These are phyloP conservation scores for Cryptococcus sp. DNA, from an alignment of 1,284 basidiomycete species.

Conservation along the genomic window DNA sequence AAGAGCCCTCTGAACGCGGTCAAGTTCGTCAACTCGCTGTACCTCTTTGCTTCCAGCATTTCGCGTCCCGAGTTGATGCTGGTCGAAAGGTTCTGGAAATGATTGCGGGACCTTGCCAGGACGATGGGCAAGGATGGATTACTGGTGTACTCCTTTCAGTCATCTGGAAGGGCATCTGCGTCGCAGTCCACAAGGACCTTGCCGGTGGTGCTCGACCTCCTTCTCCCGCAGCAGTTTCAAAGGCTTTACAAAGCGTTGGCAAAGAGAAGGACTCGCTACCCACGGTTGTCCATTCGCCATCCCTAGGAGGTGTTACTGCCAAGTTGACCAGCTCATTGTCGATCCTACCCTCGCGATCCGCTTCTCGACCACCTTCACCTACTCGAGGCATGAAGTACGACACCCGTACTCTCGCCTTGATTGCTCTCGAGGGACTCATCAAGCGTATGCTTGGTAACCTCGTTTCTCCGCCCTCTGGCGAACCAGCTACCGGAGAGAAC, in stretches of 20 bases:
- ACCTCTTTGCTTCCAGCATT: constrained; percentile 42
- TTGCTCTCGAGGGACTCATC: constrained; percentile 46
- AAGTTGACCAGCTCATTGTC: constrained; percentile 36
- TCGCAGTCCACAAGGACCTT: constrained; percentile 34
- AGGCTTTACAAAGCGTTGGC: constrained; percentile 35
- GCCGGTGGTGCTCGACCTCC: constrained; percentile 27
- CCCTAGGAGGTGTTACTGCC: constrained; percentile 27
- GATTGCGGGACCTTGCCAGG: constrained; percentile 41
- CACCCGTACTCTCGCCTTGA: constrained; percentile 39
- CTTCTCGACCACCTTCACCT: constrained; percentile 43
- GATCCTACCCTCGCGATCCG: constrained; percentile 36
- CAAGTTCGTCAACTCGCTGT: constrained; percentile 31
- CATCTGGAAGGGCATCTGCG: constrained; percentile 48
- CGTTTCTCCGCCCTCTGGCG: constrained; percentile 39
- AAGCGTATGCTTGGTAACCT: constrained; percentile 43
- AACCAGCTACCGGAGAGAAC: constrained; percentile 26
- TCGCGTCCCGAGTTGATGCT: constrained; percentile 45
- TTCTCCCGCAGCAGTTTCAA: constrained; percentile 36
- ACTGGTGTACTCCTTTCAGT: constrained; percentile 46
- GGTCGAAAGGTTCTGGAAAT: constrained; percentile 42
- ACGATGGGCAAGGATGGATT: constrained; percentile 49
- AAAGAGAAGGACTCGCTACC: constrained; percentile 31
- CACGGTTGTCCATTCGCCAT: constrained; percentile 21
- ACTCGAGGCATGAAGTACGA: constrained; percentile 30
- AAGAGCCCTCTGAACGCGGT: constrained; percentile 35